These are phyloP conservation scores for Capsella bursapastoris DNA, from an alignment of 345 rosid species.

Conservation along the genomic window DNA sequence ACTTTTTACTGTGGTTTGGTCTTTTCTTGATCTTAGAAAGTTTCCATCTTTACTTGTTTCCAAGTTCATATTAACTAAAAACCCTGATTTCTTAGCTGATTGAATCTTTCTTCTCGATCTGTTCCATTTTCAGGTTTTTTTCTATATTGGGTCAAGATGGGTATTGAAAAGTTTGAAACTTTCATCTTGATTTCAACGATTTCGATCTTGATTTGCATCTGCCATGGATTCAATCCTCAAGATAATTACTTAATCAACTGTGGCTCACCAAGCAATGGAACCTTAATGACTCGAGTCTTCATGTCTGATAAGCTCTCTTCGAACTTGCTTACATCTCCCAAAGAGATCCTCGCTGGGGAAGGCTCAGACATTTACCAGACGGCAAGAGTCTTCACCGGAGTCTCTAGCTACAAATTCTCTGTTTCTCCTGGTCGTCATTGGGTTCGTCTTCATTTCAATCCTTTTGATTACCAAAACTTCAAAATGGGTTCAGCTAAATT, in stretches of 20 bases:
- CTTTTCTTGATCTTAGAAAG: slow-evolving; percentile 16
- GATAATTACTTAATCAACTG: slow-evolving; percentile 85
- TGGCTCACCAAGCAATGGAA: slow-evolving; percentile 70
- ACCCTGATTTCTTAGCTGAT: slow-evolving; percentile 13
- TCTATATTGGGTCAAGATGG: slow-evolving; percentile 43
- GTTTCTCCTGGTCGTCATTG: slow-evolving; percentile 79
- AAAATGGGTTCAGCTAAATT: slow-evolving; percentile 68
- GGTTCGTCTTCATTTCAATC: slow-evolving; percentile 88
- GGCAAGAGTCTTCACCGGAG: slow-evolving; percentile 66
- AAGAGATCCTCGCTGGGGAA: slow-evolving; percentile 52
- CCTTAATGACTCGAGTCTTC: slow-evolving; percentile 61
- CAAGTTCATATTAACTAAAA: neutral
- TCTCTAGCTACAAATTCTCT: slow-evolving; percentile 68
- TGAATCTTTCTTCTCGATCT: slow-evolving; percentile 11
- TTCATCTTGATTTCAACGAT: slow-evolving; percentile 51
- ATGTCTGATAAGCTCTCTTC: slow-evolving; percentile 69
- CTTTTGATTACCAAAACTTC: slow-evolving; percentile 59
- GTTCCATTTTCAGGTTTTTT: slow-evolving; percentile 11
- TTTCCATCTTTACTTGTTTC: slow-evolving; percentile 1
- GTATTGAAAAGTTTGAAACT: slow-evolving; percentile 32
- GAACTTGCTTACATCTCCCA: slow-evolving; percentile 58
- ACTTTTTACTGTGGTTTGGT: neutral
- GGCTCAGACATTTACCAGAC: slow-evolving; percentile 70
- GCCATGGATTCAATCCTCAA: slow-evolving; percentile 64
- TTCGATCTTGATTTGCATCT: slow-evolving; percentile 53